Conservation (phyloP, 78 protist genomes). For the Diacronema lutheri region DNA sequence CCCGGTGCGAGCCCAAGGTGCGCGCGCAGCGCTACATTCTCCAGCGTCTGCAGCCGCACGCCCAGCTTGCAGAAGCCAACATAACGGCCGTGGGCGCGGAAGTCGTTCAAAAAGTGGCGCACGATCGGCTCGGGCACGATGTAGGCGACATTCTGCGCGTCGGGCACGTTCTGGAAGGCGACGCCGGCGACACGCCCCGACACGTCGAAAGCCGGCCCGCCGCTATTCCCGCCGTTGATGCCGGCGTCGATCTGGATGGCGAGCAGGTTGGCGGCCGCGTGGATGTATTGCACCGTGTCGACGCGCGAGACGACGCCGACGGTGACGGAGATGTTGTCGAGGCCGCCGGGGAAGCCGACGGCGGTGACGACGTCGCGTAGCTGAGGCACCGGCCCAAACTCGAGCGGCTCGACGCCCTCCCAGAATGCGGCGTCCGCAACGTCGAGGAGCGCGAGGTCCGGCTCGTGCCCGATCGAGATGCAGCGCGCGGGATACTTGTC, state of each 20-base stretch:
- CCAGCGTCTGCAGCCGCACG: neutral
- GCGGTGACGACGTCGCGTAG: neutral
- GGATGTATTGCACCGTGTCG: neutral
- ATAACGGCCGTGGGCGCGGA: neutral
- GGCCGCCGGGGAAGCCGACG: constrained; percentile 8
- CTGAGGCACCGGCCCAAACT: neutral
- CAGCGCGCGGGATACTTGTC: neutral
- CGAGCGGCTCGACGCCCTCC: neutral
- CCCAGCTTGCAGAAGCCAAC: neutral
- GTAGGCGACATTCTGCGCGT: constrained; percentile 21
- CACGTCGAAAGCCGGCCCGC: constrained; percentile 14
- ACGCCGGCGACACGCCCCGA: neutral
- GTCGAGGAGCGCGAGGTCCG: constrained; percentile 5
- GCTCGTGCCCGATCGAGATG: neutral
- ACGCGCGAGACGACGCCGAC: constrained; percentile 25
- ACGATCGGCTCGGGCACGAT: neutral
- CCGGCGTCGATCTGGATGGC: constrained; percentile 60
- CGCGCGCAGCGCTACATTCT: neutral
- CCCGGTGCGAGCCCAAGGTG: neutral
- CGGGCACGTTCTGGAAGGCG: neutral
- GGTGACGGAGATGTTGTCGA: neutral
- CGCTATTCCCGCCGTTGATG: constrained; percentile 11
- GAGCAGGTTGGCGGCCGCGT: neutral
- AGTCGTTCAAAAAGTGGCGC: neutral
- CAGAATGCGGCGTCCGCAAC: neutral